These are phyloP conservation scores for Trypanosoma brucei DNA, from an alignment of 208 protist species.

Conservation along the genomic window DNA sequence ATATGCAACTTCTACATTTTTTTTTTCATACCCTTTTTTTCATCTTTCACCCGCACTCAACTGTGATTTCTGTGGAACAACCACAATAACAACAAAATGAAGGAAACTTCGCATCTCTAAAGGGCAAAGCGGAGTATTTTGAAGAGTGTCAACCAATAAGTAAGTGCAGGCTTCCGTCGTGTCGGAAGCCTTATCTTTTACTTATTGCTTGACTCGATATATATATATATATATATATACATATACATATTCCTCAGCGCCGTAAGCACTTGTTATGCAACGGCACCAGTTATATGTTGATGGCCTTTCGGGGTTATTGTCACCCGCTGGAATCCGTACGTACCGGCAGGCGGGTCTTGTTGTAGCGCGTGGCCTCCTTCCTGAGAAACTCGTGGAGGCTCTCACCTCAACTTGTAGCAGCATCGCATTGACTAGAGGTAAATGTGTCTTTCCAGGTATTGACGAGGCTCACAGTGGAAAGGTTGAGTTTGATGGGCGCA, in stretches of 20 bases:
- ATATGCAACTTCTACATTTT: too few relatives aligned
- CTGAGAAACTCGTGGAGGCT: neutral
- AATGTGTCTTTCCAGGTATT: slow-evolving; percentile 50
- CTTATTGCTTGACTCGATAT: neutral
- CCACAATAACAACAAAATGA: too few relatives aligned
- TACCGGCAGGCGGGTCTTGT: slow-evolving; percentile 65
- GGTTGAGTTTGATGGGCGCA: slow-evolving; percentile 22
- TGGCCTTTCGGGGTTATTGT: slow-evolving; percentile 31
- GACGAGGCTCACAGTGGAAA: slow-evolving; percentile 45
- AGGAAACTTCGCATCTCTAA: too few relatives aligned
- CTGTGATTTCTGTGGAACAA: too few relatives aligned
- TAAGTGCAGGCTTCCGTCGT: too few relatives aligned
- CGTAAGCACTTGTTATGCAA: neutral
- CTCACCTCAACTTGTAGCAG: slow-evolving; percentile 35
- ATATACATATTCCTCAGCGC: neutral
- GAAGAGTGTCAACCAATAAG: too few relatives aligned
- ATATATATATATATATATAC: slow-evolving; percentile 7
- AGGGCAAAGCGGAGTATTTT: too few relatives aligned
- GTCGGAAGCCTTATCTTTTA: neutral
- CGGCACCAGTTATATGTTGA: slow-evolving; percentile 28
- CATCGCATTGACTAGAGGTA: slow-evolving; percentile 30
- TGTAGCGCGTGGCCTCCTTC: slow-evolving; percentile 42
- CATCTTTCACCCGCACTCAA: too few relatives aligned
- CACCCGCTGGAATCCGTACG: slow-evolving; percentile 38
- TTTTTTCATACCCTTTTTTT: too few relatives aligned